phyloP scores from a whole-genome alignment of 176 grass and related monocot genomes.

The Aegilops bicornis region DNA sequence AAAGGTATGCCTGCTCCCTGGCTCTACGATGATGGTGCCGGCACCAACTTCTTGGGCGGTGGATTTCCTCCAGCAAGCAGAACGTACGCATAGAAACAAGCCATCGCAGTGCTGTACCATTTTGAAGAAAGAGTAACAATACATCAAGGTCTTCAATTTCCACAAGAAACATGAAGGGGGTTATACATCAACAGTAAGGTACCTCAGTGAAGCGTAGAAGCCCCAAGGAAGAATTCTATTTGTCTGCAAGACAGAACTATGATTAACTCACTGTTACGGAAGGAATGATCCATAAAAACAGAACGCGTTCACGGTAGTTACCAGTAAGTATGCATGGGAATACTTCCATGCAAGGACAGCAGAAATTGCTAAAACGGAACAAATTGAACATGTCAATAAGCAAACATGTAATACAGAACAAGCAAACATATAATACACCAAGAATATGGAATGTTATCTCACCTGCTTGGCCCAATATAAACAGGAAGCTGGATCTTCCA shows the following conservation, averaged over 20 bases:
- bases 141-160: not conserved
- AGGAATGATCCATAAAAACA: not conserved
- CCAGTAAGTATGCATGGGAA: constrained; percentile 57
- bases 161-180: not conserved
- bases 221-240: constrained; percentile 64
- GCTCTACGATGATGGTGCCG: constrained; percentile 17
- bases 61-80: constrained; percentile 60
- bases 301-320: not conserved
- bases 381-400: constrained; percentile 1
- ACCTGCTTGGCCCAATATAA: constrained; percentile 73
- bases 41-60: constrained; percentile 48
- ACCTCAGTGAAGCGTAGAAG: constrained; percentile 64
- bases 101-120: constrained; percentile 48
- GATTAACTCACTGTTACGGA: not conserved
- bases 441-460: not conserved
- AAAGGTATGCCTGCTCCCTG: not conserved
- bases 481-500: constrained; percentile 55
- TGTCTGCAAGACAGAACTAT: constrained; percentile 41
- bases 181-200: constrained; percentile 6
- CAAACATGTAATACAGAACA: not conserved
- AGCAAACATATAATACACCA: not conserved
- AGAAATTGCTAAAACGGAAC: constrained; percentile 48
- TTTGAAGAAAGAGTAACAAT: not conserved
- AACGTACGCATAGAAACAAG: constrained; percentile 56
- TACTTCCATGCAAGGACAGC: constrained; percentile 57